Conservation (phyloP, 768 basidiomycete genomes). For the Cystobasidium onofrii region DNA sequence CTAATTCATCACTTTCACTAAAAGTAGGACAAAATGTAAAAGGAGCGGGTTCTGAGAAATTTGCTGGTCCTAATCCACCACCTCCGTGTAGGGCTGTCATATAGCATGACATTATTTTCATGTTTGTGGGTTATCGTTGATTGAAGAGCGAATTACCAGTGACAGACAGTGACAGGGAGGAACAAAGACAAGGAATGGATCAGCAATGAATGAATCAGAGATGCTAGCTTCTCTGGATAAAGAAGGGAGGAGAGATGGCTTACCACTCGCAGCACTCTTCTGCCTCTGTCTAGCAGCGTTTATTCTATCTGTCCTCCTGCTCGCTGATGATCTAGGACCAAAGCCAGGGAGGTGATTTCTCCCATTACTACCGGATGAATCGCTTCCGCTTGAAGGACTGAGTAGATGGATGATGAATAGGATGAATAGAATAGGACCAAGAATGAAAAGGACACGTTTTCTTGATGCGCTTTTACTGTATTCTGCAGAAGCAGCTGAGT, state of each 20-base stretch:
- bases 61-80: conserved; percentile 38
- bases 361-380: neutral
- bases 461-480: conserved; percentile 5
- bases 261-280: conserved; percentile 36
- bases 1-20: conserved; percentile 71
- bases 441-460: conserved; percentile 36
- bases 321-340: conserved; percentile 31
- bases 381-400: conserved; percentile 15
- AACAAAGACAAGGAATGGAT: neutral
- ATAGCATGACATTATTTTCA: too few relatives aligned
- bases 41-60: conserved; percentile 53
- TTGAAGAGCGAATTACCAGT: too few relatives aligned
- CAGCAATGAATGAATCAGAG: too few relatives aligned
- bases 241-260: conserved; percentile 26
- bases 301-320: conserved; percentile 38
- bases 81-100: conserved; percentile 37
- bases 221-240: too few relatives aligned
- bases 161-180: too few relatives aligned
- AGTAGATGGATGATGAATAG: conserved; percentile 41
- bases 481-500: neutral
- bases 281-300: conserved; percentile 19
- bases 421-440: conserved; percentile 33
- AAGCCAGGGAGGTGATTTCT: conserved; percentile 38
- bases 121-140: too few relatives aligned
- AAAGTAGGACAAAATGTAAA: conserved; percentile 87